These are phyloP conservation scores for Darksidea phi DNA, from an alignment of 495 filamentous ascomycete genomes.

Conservation along the genomic window DNA sequence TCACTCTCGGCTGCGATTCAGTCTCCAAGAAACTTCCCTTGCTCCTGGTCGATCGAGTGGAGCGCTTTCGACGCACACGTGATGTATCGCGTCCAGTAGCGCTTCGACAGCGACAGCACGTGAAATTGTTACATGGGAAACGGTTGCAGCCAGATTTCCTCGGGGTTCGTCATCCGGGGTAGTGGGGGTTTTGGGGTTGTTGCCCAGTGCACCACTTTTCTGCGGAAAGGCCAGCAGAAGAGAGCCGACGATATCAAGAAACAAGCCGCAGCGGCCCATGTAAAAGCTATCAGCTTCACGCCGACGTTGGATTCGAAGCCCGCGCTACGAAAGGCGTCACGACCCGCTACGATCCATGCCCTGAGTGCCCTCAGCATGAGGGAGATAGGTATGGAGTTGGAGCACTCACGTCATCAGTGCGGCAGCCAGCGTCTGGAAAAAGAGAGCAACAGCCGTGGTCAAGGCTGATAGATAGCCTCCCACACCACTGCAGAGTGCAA, in stretches of 20 bases:
- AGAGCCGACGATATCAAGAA: constrained; percentile 68
- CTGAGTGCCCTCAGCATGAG: constrained; percentile 42
- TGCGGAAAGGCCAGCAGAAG: too few species aligned
- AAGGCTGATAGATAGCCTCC: constrained; percentile 61
- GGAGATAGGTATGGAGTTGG: constrained; percentile 6
- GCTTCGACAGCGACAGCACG: too few species aligned
- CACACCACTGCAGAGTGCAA: constrained; percentile 61
- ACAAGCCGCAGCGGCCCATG: constrained; percentile 73
- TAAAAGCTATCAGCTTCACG: constrained; percentile 75
- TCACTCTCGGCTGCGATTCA: constrained; percentile 56
- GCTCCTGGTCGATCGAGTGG: constrained; percentile 34
- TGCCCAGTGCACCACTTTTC: too few species aligned
- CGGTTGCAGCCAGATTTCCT: too few species aligned
- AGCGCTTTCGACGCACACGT: constrained; percentile 45
- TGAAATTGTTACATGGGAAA: too few species aligned
- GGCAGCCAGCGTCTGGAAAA: constrained; percentile 63
- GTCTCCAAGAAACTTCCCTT: constrained; percentile 54
- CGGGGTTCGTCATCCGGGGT: too few species aligned
- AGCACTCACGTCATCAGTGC: constrained; percentile 68
- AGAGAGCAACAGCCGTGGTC: constrained; percentile 54
- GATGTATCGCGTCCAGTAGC: constrained; percentile 35
- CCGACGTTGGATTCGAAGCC: constrained; percentile 63
- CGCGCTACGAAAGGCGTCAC: constrained; percentile 62
- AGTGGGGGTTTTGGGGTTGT: too few species aligned
- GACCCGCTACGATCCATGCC: constrained; percentile 73